A percentile compares a stretch with the other conserved stretches of the same genome.
Evolutionary conservation across 2,329 filamentous ascomycete genomes (phyloP).

Genomic region (Cercospora sp.): DNA sequence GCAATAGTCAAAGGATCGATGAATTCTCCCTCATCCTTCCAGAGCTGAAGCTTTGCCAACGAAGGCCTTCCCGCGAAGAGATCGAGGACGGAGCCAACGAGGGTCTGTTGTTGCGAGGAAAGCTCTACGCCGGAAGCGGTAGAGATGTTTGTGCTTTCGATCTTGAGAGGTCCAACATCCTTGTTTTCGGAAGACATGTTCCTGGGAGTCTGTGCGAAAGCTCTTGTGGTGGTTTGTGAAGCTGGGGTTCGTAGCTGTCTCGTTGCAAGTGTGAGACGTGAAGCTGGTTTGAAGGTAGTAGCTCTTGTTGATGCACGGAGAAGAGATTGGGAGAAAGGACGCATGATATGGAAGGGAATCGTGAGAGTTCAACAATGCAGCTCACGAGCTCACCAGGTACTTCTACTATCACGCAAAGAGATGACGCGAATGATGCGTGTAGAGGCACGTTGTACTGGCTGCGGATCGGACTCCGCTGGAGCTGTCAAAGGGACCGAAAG

Average conservation of each 20-base stretch:
- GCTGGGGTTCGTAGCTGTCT: neutral
- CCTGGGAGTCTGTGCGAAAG: neutral
- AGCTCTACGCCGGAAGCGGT: conserved; percentile 55
- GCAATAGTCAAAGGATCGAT: conserved; percentile 61
- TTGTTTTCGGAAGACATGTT: neutral
- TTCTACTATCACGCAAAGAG: neutral
- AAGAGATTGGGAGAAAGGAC: neutral
- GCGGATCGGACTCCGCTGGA: neutral
- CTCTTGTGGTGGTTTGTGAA: neutral
- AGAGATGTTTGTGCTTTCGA: conserved; percentile 58
- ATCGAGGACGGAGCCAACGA: conserved; percentile 62
- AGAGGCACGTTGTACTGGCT: neutral
- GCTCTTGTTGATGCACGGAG: conserved; percentile 1
- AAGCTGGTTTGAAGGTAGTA: neutral
- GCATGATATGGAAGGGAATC: neutral
- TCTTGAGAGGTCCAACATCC: conserved; percentile 42
- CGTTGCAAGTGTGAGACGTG: neutral
- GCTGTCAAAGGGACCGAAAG: conserved; percentile 2
- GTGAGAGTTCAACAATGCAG: neutral
- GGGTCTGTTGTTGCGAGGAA: conserved; percentile 52
- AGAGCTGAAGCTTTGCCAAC: conserved; percentile 60
- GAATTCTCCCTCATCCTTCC: conserved; percentile 60
- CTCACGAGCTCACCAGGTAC: neutral
- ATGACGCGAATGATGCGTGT: neutral
- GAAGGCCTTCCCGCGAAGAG: conserved; percentile 63